Percentiles rank a stretch among this genome's conserved stretches.
phyloP scores from a whole-genome alignment of 148 eudicot species.

The Rhododendron vialii region DNA sequence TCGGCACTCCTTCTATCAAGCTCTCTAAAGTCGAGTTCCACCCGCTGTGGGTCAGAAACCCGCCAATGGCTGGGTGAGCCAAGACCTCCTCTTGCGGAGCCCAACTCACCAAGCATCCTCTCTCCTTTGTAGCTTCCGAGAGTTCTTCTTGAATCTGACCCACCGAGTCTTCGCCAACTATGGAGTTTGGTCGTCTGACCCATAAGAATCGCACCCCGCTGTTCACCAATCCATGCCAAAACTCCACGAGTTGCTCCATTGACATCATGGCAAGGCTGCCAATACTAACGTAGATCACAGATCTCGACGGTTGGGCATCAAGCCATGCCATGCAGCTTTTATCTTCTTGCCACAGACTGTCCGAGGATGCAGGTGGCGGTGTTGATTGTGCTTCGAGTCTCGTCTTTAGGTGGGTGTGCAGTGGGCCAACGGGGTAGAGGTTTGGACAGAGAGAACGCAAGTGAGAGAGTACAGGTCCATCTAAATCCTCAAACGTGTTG shows the following conservation, averaged over 20 bases:
- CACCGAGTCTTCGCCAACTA: neutral
- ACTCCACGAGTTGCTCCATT: slow-evolving; percentile 15
- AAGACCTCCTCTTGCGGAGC: slow-evolving; percentile 36
- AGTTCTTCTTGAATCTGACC: slow-evolving; percentile 12
- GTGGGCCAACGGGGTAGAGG: slow-evolving; percentile 22
- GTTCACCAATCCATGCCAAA: slow-evolving; percentile 28
- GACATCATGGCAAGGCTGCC: slow-evolving; percentile 26
- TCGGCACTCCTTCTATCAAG: slow-evolving; percentile 29
- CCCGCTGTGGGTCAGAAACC: slow-evolving; percentile 40
- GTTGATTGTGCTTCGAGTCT: neutral
- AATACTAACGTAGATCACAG: slow-evolving; percentile 25
- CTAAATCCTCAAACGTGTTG: slow-evolving; percentile 31
- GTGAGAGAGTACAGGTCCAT: slow-evolving; percentile 12
- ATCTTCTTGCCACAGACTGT: slow-evolving; percentile 27
- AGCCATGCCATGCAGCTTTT: slow-evolving; percentile 24
- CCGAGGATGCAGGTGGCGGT: neutral
- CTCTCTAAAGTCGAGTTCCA: slow-evolving; percentile 48
- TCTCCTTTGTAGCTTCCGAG: slow-evolving; percentile 9
- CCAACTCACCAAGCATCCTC: slow-evolving; percentile 33
- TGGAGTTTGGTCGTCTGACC: slow-evolving; percentile 21
- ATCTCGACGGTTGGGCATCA: slow-evolving; percentile 13
- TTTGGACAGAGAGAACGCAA: slow-evolving; percentile 11
- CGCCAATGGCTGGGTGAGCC: slow-evolving; percentile 29
- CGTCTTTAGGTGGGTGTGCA: slow-evolving; percentile 17
- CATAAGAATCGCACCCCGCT: slow-evolving; percentile 27